These are phyloP conservation scores for Klebsormidium nitens DNA, from an alignment of 139 green algal species.

Conservation along the genomic window DNA sequence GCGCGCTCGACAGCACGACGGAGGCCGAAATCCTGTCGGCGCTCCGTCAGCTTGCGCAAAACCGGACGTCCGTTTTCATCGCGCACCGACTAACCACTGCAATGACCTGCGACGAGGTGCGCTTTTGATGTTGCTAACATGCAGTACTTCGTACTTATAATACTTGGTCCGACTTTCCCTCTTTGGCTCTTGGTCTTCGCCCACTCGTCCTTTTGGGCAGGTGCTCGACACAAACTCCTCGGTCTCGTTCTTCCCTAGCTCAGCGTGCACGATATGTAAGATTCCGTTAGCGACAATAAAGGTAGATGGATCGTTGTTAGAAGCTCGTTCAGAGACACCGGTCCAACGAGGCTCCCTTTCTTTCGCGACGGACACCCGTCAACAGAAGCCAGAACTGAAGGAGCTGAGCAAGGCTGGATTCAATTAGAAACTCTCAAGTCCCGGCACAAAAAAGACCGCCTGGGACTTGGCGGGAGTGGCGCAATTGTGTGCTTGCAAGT, in stretches of 20 bases:
- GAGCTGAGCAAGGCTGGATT: too few species aligned
- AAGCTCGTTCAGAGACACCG: too few species aligned
- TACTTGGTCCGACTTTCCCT: not conserved
- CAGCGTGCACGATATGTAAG: too few species aligned
- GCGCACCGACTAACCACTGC: slow-evolving; percentile 83
- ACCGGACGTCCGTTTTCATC: slow-evolving; percentile 78
- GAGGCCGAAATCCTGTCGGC: slow-evolving; percentile 40
- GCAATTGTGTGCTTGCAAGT: too few species aligned
- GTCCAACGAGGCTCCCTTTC: too few species aligned
- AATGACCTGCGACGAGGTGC: slow-evolving; percentile 41
- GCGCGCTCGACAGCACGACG: slow-evolving; percentile 76
- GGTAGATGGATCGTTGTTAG: too few species aligned
- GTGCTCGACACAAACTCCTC: not conserved
- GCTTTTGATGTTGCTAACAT: not conserved
- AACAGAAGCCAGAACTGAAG: too few species aligned
- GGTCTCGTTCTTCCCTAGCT: not conserved
- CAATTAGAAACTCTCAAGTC: too few species aligned
- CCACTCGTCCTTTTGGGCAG: not conserved
- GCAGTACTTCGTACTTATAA: not conserved
- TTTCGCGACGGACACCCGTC: too few species aligned
- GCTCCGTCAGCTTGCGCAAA: slow-evolving; percentile 17
- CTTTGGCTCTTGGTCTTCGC: not conserved
- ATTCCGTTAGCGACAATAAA: too few species aligned
- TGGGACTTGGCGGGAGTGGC: too few species aligned
- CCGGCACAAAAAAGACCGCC: too few species aligned